Conservation (phyloP, 1,284 basidiomycete species). For the Irpex rosettiformis region DNA sequence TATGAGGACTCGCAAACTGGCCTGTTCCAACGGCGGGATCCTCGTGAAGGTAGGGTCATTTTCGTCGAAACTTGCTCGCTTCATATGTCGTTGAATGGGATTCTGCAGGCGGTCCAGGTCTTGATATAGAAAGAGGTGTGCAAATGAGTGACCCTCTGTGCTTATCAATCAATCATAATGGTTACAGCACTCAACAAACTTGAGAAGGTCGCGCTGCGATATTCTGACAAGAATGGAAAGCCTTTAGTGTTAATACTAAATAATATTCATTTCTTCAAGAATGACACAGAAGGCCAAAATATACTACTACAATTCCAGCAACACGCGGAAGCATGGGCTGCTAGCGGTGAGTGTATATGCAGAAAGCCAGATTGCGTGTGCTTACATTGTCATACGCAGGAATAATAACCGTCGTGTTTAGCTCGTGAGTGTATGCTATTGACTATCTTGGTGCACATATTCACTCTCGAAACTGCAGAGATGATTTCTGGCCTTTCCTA, state of each 20-base stretch:
- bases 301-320: slow-evolving; percentile 83
- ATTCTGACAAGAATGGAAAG: slow-evolving; percentile 50
- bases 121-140: slow-evolving; percentile 80
- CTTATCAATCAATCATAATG: not conserved
- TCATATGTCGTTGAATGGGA: not conserved
- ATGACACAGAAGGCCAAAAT: slow-evolving; percentile 74
- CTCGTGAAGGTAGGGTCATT: slow-evolving; percentile 59
- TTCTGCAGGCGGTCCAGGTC: slow-evolving; percentile 62
- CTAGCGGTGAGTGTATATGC: slow-evolving; percentile 50
- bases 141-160: not conserved
- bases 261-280: slow-evolving; percentile 76
- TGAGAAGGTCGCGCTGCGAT: slow-evolving; percentile 79
- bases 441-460: not conserved
- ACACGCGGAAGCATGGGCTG: slow-evolving; percentile 81
- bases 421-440: slow-evolving; percentile 46
- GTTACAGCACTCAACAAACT: slow-evolving; percentile 71
- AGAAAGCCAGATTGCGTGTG: not conserved
- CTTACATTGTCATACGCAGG: slow-evolving; percentile 36
- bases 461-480: slow-evolving; percentile 34
- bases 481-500: slow-evolving; percentile 80
- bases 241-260: slow-evolving; percentile 80
- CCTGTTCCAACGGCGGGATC: slow-evolving; percentile 79
- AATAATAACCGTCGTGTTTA: slow-evolving; percentile 78
- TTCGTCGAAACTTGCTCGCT: not conserved
- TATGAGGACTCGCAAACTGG: slow-evolving; percentile 79